Evolutionary conservation across 805 yeast genomes (phyloP), one percentile per base, ranked within the genome.

Genomic region (Saturnispora halmiae): DNA sequence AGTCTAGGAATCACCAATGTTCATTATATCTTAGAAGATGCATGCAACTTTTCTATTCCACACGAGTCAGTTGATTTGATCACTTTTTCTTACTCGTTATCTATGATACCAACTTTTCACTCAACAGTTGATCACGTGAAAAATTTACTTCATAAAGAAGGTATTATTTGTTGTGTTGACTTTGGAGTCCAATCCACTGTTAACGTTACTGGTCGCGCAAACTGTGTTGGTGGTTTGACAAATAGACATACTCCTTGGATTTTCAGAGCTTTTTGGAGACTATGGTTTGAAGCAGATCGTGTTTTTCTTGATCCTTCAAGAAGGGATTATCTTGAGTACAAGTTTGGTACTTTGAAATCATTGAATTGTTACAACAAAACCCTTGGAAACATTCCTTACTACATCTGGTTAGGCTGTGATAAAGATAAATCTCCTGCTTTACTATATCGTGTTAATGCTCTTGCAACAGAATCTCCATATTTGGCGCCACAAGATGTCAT

Each of bases 271-370:
- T 84, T 83, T 56, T 83, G 94, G 94, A 72, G 87, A 54, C 65
- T 79, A 33, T 84, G 94, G 94, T 83, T 84, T 59, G 94, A 83
- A 60, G 79, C 80, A 40, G 94, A 83, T 59, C 72, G 79, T 42
- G 94, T 83, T 3, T 79, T 75, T 52, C 69, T 83, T 49, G 94
- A 83, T 55, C 77, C 87, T 25, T 72, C 86, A 6, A 75, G 94
- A 64, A 75, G 94, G 63, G 86, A 80, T 53, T 83, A 82, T 61
- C 69, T 84, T 52, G 94, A 83, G 59, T 82, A 84, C 61, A 72
- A 74, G 52, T 83, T 83, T 53, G 94, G 94, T 25, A 84, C 94
- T 16, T 62, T 84, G 54, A 83, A 84, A 61, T 74, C 86, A 3
- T 59, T 81, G 50, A 83, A 84, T 56, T 60, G 75, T 43, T 73